Evolutionary conservation across 2,329 filamentous ascomycete species (phyloP).

Genomic region (Aspergillus hiratsukae): DNA sequence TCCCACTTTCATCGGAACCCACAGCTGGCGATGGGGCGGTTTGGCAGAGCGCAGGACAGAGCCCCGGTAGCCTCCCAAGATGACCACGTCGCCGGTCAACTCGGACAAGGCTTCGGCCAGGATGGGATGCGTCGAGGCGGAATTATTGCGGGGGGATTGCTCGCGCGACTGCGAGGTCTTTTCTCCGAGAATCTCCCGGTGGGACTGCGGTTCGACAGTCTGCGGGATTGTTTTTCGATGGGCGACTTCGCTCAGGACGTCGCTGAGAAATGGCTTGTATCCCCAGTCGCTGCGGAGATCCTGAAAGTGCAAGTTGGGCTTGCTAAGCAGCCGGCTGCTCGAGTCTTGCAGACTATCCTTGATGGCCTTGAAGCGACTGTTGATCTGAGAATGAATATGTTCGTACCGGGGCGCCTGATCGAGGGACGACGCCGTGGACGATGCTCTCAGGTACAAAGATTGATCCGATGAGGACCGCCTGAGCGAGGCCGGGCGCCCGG

Average conservation of each 20-base stretch:
- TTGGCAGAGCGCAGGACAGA: constrained; percentile 83
- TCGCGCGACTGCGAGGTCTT: neutral
- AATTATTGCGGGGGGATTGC: constrained; percentile 17
- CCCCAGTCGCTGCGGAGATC: constrained; percentile 35
- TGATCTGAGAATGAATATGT: constrained; percentile 77
- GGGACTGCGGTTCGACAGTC: constrained; percentile 1
- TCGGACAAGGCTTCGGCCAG: constrained; percentile 61
- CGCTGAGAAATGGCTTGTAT: constrained; percentile 29
- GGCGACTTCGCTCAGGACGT: constrained; percentile 26
- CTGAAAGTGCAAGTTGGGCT: constrained; percentile 42
- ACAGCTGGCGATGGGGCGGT: constrained; percentile 77
- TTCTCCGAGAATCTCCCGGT: constrained; percentile 7
- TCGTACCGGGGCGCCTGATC: constrained; percentile 80
- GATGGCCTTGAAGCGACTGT: constrained; percentile 84
- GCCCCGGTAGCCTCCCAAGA: constrained; percentile 86
- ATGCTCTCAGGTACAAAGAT: constrained; percentile 65
- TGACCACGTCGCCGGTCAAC: constrained; percentile 77
- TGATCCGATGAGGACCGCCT: constrained; percentile 69
- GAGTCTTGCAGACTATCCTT: constrained; percentile 83
- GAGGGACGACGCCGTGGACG: constrained; percentile 75
- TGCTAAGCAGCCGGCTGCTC: constrained; percentile 59
- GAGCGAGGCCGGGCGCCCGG: constrained; percentile 35
- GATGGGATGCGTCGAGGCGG: constrained; percentile 36
- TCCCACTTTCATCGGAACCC: constrained; percentile 91
- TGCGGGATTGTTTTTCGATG: constrained; percentile 4